Evolutionary conservation across 2,329 filamentous ascomycete genomes (phyloP).

Genomic region (Clonostachys rosea): DNA sequence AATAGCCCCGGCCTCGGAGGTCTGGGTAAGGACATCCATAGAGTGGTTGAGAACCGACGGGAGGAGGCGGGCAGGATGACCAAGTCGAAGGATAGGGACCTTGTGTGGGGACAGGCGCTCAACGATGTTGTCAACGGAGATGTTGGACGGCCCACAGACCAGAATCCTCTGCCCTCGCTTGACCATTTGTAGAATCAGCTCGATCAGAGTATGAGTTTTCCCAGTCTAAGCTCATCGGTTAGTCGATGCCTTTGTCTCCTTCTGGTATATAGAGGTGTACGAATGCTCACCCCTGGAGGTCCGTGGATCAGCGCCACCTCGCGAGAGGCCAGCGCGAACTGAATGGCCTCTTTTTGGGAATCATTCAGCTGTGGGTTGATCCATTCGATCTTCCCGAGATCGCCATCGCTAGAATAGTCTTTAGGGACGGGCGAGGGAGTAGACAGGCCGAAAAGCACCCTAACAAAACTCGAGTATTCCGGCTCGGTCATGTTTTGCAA

Average conservation of each 20-base stretch:
- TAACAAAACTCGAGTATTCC: constrained; percentile 55
- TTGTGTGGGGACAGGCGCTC: constrained; percentile 83
- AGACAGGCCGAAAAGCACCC: constrained; percentile 57
- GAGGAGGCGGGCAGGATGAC: constrained; percentile 86
- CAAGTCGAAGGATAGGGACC: constrained; percentile 81
- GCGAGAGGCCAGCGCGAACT: constrained; percentile 77
- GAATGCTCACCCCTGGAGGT: constrained; percentile 64
- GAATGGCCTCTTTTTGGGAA: constrained; percentile 63
- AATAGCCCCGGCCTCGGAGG: constrained; percentile 83
- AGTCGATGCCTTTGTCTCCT: too few relatives aligned
- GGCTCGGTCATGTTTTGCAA: constrained; percentile 52
- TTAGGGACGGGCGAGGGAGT: constrained; percentile 42
- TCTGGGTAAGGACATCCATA: constrained; percentile 84
- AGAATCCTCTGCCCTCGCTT: constrained; percentile 69
- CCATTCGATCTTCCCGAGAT: constrained; percentile 48
- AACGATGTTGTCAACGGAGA: constrained; percentile 97
- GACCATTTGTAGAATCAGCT: constrained; percentile 88
- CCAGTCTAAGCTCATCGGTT: constrained; percentile 55
- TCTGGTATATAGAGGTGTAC: too few relatives aligned
- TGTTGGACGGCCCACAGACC: constrained; percentile 95
- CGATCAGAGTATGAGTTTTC: constrained; percentile 94
- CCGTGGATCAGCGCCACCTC: constrained; percentile 92
- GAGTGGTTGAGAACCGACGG: constrained; percentile 87
- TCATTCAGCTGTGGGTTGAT: constrained; percentile 58
- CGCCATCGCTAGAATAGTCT: constrained; percentile 34